Conservation (phyloP, 2,329 filamentous ascomycete genomes). For the Fusarium bactridioides region DNA sequence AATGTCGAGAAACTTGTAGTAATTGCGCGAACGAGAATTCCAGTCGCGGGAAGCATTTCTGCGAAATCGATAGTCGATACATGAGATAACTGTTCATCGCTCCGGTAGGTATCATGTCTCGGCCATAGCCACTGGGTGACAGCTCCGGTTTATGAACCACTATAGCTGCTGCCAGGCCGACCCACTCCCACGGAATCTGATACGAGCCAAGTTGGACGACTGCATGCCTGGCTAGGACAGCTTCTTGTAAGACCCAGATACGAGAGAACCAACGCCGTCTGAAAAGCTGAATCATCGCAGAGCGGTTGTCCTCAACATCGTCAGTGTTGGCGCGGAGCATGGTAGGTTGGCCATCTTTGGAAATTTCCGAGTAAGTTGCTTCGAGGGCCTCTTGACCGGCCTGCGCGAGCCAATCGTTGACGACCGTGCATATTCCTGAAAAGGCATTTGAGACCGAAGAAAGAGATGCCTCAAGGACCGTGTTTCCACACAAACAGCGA, state of each 20-base stretch:
- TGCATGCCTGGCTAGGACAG: not conserved
- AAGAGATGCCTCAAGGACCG: accelerated
- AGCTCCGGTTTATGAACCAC: accelerated
- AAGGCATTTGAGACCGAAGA: accelerated
- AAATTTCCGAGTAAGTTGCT: accelerated
- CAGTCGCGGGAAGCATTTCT: accelerated
- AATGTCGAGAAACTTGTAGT: accelerated
- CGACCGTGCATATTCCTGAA: accelerated
- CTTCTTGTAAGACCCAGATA: not conserved
- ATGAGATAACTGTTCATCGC: not conserved
- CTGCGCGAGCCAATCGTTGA: not conserved
- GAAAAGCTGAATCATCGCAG: not conserved
- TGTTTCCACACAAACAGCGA: not conserved
- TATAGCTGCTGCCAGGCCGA: not conserved
- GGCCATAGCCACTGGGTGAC: accelerated
- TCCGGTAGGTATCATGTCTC: not conserved
- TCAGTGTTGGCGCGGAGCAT: accelerated
- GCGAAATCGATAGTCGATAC: accelerated
- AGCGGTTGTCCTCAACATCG: accelerated
- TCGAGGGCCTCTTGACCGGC: accelerated
- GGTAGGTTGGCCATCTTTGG: not conserved
- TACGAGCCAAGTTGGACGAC: accelerated
- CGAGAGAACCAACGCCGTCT: not conserved
- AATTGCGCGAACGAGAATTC: not conserved
- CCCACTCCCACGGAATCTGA: not conserved